phyloP scores from a whole-genome alignment of 2,329 filamentous ascomycete species.

The Colletotrichum viniferum region DNA sequence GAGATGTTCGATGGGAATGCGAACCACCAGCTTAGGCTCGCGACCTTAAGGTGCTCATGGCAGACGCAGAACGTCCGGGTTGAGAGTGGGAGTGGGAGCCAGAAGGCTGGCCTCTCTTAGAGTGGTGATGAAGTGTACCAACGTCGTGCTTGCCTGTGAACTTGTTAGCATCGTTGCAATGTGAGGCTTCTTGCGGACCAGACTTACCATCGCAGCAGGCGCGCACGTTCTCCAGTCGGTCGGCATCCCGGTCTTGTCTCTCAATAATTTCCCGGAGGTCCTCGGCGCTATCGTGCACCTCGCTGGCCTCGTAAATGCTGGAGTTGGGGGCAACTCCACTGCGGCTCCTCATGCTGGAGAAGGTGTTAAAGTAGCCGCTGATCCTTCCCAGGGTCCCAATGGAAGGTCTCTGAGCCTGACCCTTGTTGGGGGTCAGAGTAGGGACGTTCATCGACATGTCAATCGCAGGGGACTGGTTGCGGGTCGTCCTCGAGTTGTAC shows the following conservation, averaged over 20 bases:
- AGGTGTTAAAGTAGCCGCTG: slow-evolving; percentile 65
- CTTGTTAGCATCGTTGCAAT: slow-evolving; percentile 26
- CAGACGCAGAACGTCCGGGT: slow-evolving; percentile 37
- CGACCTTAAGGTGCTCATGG: slow-evolving; percentile 39
- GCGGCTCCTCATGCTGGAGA: slow-evolving; percentile 59
- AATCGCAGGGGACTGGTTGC: slow-evolving; percentile 65
- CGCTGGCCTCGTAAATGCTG: slow-evolving; percentile 64
- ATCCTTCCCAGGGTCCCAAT: slow-evolving; percentile 60
- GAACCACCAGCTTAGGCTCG: slow-evolving; percentile 31
- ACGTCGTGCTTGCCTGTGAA: slow-evolving; percentile 75
- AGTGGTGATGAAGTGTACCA: slow-evolving; percentile 56
- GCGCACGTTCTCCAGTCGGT: slow-evolving; percentile 90
- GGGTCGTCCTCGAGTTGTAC: slow-evolving; percentile 76
- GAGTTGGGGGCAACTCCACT: slow-evolving; percentile 46
- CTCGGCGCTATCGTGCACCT: slow-evolving; percentile 79
- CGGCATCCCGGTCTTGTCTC: slow-evolving; percentile 75
- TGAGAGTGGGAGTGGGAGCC: slow-evolving; percentile 40
- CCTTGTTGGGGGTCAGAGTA: slow-evolving; percentile 58
- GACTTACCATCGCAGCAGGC: slow-evolving; percentile 94
- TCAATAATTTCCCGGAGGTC: slow-evolving; percentile 83
- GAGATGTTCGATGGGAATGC: neutral
- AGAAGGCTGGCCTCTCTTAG: slow-evolving; percentile 46
- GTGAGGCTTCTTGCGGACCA: neutral
- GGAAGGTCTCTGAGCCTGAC: slow-evolving; percentile 40
- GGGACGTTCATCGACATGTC: slow-evolving; percentile 57